phyloP scores from a whole-genome alignment of 2,329 filamentous ascomycete species.

The Pestalotiopsis sp. region DNA sequence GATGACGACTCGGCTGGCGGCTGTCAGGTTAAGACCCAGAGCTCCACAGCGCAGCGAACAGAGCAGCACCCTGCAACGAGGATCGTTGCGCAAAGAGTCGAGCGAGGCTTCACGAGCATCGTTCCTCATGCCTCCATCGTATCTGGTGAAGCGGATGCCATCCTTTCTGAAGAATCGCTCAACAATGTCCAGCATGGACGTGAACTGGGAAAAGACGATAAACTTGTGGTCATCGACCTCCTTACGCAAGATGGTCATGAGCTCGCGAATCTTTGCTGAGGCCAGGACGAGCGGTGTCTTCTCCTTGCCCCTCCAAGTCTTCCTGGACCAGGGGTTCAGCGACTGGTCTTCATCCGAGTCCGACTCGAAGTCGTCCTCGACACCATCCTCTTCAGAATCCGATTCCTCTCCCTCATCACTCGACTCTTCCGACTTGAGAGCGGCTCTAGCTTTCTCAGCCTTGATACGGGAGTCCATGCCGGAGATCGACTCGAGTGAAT shows the following conservation, averaged over 20 bases:
- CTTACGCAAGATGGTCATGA: constrained; percentile 77
- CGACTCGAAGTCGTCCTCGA: constrained; percentile 41
- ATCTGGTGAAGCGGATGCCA: constrained; percentile 80
- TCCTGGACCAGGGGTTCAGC: constrained; percentile 23
- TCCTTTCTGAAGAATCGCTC: constrained; percentile 84
- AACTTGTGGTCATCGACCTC: constrained; percentile 89
- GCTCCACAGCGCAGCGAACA: constrained; percentile 95
- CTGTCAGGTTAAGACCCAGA: constrained; percentile 90
- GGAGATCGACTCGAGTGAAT: constrained; percentile 30
- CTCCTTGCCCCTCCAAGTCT: constrained; percentile 39
- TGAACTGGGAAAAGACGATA: constrained; percentile 98
- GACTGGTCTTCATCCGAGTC: constrained; percentile 43
- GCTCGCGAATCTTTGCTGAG: constrained; percentile 90
- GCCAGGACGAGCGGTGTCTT: constrained; percentile 58
- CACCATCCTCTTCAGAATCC: constrained; percentile 33
- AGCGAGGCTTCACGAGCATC: constrained; percentile 89
- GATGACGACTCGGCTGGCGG: constrained; percentile 90
- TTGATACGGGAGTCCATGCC: constrained; percentile 25
- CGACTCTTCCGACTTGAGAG: constrained; percentile 23
- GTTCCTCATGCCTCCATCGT: constrained; percentile 94
- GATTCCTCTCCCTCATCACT: constrained; percentile 24
- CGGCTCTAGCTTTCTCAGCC: constrained; percentile 19
- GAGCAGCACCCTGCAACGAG: constrained; percentile 77
- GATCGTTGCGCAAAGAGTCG: constrained; percentile 73
- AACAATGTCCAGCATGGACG: constrained; percentile 94